Evolutionary conservation across 495 filamentous ascomycete genomes (phyloP), one percentile per base, ranked within the genome.

Genomic region (Clohesyomyces aquaticus): DNA sequence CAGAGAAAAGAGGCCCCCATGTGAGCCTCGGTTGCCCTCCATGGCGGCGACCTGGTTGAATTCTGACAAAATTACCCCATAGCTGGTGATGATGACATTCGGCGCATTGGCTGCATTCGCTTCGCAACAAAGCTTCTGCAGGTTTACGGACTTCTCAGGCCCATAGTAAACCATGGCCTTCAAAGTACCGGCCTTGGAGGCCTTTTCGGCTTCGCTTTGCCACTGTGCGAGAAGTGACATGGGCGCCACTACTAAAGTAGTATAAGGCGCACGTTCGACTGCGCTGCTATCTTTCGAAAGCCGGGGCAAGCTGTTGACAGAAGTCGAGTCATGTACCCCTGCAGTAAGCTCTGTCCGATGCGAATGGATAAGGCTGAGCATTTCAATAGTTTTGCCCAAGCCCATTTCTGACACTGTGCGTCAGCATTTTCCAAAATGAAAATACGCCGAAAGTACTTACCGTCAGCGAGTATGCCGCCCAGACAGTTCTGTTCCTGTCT

Each of bases 331-430:
- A 21, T 69, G 26, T 46, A 55, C 59, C n/a, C n/a, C n/a, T n/a
- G n/a, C n/a, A 60, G 41, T 52, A 52, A 78, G 66, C 4, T 85
- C 78, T 35, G 90, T 90, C 65, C 81, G 85, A 74, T 97, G 87
- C 0, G 91, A 84, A 74, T 98, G 94, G 35, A 98, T 84, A 41
- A 98, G 78, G 76, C 90, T 91, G 22, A 98, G 82, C 93, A 97
- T 98, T 73, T 98, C 93, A 56, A 98, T 97, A 0, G 93, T 96
- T 74, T 98, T 97, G 11, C 94, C 93, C 14, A 97, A 78, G 22
- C 87, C 88, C 81, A 82, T 82, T 72, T 83, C 76, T 76, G 27
- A 18, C 25, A 25, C 41, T 29, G 61, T 23, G 23, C 50, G 49
- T 67, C 51, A 67, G 68, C 56, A 50, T 16, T 18, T 55, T 18